Evolutionary conservation across 176 grass and related monocot species (phyloP).

Genomic region (Ensete glaucum): DNA sequence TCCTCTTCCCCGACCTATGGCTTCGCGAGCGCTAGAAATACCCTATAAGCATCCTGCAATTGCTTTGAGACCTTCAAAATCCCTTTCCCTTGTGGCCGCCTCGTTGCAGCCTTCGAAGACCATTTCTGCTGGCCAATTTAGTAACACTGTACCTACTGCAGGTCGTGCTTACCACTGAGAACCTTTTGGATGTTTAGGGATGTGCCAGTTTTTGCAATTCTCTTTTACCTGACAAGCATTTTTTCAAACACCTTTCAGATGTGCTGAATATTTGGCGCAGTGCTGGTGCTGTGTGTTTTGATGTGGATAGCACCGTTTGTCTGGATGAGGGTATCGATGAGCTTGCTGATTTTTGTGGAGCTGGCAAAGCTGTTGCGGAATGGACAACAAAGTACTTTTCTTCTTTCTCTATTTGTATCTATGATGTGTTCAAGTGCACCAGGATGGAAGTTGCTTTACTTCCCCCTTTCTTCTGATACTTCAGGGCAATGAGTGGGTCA

Average conservation of each 20-base stretch:
- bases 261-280: slow-evolving; percentile 38
- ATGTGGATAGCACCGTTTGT: slow-evolving; percentile 88
- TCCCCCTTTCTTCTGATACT: neutral
- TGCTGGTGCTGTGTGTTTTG: slow-evolving; percentile 65
- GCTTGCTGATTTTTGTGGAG: slow-evolving; percentile 69
- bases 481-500: slow-evolving; percentile 78
- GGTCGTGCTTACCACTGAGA: slow-evolving; percentile 10
- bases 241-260: slow-evolving; percentile 22
- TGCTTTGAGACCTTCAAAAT: slow-evolving; percentile 13
- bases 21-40: slow-evolving; percentile 14
- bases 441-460: neutral
- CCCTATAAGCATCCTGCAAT: slow-evolving; percentile 8
- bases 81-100: slow-evolving; percentile 19
- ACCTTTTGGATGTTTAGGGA: neutral
- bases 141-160: slow-evolving; percentile 25
- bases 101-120: slow-evolving; percentile 19
- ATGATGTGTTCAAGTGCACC: no score
- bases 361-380: slow-evolving; percentile 63
- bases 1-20: neutral
- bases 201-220: neutral
- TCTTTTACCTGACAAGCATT: neutral
- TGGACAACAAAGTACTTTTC: slow-evolving; percentile 56
- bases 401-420: neutral
- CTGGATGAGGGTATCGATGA: slow-evolving; percentile 83
- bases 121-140: slow-evolving; percentile 14